Percentiles rank a stretch among this genome's conserved stretches.
Conservation (phyloP, 768 basidiomycete genomes). For the Pisolithus tinctorius region DNA sequence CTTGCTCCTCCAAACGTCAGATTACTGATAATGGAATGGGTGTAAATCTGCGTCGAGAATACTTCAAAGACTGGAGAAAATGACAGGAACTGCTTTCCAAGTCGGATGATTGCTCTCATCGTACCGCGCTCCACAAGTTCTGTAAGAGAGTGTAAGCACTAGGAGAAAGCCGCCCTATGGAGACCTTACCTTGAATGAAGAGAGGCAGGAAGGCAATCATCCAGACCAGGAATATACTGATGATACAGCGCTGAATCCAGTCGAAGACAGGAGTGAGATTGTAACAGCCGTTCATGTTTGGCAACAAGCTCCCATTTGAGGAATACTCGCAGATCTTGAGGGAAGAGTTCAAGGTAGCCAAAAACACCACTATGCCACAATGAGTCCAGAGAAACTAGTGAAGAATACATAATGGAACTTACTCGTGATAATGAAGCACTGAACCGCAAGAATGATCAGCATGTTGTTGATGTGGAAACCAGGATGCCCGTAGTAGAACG, state of each 20-base stretch:
- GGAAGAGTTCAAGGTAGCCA: slow-evolving; percentile 85
- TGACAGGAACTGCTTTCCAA: slow-evolving; percentile 91
- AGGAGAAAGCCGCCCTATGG: slow-evolving; percentile 4
- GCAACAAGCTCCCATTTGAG: slow-evolving; percentile 60
- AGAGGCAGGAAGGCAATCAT: slow-evolving; percentile 93
- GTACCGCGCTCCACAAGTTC: slow-evolving; percentile 96
- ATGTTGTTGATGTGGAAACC: slow-evolving; percentile 99
- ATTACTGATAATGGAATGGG: slow-evolving; percentile 95
- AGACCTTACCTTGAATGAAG: slow-evolving; percentile 78
- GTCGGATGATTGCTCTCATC: slow-evolving; percentile 81
- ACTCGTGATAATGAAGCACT: slow-evolving; percentile 91
- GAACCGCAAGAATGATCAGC: slow-evolving; percentile 94
- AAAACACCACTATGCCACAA: slow-evolving; percentile 63
- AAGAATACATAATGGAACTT: slow-evolving; percentile 26
- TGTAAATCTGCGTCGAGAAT: slow-evolving; percentile 97
- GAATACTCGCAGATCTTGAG: slow-evolving; percentile 79
- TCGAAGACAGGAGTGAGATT: slow-evolving; percentile 88
- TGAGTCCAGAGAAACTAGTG: slow-evolving; percentile 10
- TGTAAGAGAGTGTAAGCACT: slow-evolving; percentile 24
- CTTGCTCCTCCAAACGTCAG: slow-evolving; percentile 96
- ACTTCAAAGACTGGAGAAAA: slow-evolving; percentile 95
- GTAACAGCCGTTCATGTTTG: slow-evolving; percentile 85
- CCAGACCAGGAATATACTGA: slow-evolving; percentile 98
- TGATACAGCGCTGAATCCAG: slow-evolving; percentile 95
- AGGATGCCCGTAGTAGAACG: slow-evolving; percentile 99